These are phyloP conservation scores for Malus sylvestris DNA, from an alignment of 306 rosid species.

Conservation along the genomic window DNA sequence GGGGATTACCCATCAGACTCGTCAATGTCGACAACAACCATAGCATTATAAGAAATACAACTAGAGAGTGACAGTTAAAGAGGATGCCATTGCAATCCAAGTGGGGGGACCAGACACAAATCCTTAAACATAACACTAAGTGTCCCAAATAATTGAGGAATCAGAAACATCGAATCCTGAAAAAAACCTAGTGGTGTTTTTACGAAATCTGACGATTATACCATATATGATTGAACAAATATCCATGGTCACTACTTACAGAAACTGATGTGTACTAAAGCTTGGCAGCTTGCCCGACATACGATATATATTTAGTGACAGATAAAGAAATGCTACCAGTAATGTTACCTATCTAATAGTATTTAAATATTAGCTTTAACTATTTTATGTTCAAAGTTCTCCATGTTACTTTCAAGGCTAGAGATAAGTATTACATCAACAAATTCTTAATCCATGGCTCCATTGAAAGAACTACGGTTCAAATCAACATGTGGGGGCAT, in stretches of 20 bases:
- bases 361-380: not conserved
- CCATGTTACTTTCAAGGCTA: constrained; percentile 1
- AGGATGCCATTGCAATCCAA: not conserved
- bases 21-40: not conserved
- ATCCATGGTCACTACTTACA: not conserved
- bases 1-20: not conserved
- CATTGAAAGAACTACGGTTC: not conserved
- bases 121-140: not conserved
- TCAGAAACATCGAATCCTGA: not conserved
- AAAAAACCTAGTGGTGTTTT: not conserved
- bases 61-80: constrained; percentile 3
- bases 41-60: constrained; percentile 2
- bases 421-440: not conserved
- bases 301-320: not conserved
- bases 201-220: not conserved
- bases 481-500: not conserved
- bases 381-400: not conserved
- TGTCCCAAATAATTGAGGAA: not conserved
- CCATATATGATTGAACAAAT: not conserved
- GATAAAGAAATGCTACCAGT: not conserved
- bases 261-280: not conserved
- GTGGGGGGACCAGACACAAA: constrained; percentile 8
- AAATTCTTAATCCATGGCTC: constrained; percentile 6
- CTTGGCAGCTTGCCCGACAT: not conserved
- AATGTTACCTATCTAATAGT: not conserved